These are phyloP conservation scores for Coniochaeta sp. DNA, from an alignment of 2,329 filamentous ascomycete species.

Conservation along the genomic window DNA sequence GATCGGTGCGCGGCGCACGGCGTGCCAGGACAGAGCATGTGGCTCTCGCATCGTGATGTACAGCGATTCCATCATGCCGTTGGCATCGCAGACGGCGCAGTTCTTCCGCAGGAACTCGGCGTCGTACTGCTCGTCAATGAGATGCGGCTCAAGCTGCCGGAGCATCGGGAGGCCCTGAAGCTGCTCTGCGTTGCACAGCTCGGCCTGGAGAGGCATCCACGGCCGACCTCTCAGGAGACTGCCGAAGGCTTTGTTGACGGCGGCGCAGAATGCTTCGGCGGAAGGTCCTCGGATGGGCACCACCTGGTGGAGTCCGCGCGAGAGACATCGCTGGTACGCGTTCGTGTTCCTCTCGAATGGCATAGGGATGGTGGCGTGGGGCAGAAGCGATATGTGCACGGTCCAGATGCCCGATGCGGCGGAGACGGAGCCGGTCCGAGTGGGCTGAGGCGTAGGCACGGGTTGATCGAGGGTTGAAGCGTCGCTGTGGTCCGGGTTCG, in stretches of 20 bases:
- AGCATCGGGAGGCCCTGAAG: conserved; percentile 52
- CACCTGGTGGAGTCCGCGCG: conserved; percentile 51
- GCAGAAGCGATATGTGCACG: conserved; percentile 51
- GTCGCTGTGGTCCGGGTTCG: conserved; percentile 4
- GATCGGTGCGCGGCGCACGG: conserved; percentile 37
- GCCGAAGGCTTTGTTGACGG: conserved; percentile 41
- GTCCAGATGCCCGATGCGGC: conserved; percentile 39
- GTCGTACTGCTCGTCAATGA: conserved; percentile 36
- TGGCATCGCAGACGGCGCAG: conserved; percentile 47
- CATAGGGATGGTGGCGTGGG: conserved; percentile 44
- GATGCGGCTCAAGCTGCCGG: conserved; percentile 37
- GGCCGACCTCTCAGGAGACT: conserved; percentile 38
- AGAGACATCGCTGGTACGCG: conserved; percentile 53
- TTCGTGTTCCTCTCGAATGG: conserved; percentile 55
- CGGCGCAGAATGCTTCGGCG: conserved; percentile 38
- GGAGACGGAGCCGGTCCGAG: conserved; percentile 9
- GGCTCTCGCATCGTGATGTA: conserved; percentile 47
- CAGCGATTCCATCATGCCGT: conserved; percentile 49
- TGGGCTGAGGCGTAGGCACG: neutral
- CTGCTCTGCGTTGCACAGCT: conserved; percentile 46
- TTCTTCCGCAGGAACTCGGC: conserved; percentile 42
- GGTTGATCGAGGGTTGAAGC: neutral
- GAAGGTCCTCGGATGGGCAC: conserved; percentile 43
- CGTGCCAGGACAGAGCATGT: conserved; percentile 49
- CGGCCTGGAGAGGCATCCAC: conserved; percentile 53